phyloP scores from a whole-genome alignment of 2,329 filamentous ascomycete species.

The Cladosporium colombiae region DNA sequence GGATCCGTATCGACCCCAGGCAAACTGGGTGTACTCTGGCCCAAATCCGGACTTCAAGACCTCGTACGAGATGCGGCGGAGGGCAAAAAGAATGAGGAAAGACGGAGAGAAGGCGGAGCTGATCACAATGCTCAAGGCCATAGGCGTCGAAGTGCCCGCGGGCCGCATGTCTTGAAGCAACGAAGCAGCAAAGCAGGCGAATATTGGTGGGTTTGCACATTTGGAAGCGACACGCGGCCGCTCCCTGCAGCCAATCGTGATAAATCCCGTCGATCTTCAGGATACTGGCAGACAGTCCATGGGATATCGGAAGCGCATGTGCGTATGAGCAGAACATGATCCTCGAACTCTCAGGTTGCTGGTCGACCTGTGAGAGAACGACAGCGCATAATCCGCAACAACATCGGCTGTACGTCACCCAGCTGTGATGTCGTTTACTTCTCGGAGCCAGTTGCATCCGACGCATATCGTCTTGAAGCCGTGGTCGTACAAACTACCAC shows the following conservation, averaged over 20 bases:
- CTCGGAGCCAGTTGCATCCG: not conserved
- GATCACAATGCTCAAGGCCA: conserved; percentile 31
- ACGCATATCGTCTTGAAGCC: not conserved
- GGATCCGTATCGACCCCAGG: conserved; percentile 34
- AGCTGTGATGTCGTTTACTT: not conserved
- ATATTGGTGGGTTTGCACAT: not conserved
- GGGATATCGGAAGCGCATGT: not conserved
- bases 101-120: conserved; percentile 34
- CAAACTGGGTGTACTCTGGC: conserved; percentile 34
- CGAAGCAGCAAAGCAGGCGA: not conserved
- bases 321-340: not conserved
- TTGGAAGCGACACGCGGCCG: not conserved
- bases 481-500: not conserved
- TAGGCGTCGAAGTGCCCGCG: conserved; percentile 22
- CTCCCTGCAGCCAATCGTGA: not conserved
- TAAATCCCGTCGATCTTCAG: not conserved
- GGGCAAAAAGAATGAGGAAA: conserved; percentile 33
- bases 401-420: not conserved
- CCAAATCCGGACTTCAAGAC: conserved; percentile 30
- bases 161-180: not conserved
- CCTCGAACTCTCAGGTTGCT: not conserved
- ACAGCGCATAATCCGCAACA: not conserved
- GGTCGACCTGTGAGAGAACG: not conserved
- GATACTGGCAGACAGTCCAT: not conserved
- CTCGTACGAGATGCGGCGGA: conserved; percentile 32